phyloP scores from a whole-genome alignment of 2,329 filamentous ascomycete species.

The Beauveria medogensis region DNA sequence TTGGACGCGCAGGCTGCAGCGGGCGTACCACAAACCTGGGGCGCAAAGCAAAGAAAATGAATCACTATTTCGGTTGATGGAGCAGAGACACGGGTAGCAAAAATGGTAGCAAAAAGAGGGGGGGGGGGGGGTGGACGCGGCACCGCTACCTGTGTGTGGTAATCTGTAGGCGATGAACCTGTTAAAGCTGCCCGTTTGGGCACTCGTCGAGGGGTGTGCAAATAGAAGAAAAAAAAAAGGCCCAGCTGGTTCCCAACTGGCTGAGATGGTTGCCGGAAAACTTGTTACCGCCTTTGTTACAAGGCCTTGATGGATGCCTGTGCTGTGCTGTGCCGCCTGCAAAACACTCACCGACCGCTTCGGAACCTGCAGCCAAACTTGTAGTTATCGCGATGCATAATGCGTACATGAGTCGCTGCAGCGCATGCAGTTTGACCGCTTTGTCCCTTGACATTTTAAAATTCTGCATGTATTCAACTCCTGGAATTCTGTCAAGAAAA shows the following conservation, averaged over 20 bases:
- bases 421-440: constrained; percentile 1
- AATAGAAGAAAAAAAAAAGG: background rate
- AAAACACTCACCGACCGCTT: background rate
- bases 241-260: background rate
- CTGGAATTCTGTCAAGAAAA: background rate
- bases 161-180: background rate
- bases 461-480: background rate
- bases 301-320: background rate
- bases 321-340: background rate
- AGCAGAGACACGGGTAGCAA: background rate
- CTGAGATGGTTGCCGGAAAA: background rate
- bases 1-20: background rate
- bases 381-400: background rate
- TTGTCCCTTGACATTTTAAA: background rate
- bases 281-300: constrained; percentile 7
- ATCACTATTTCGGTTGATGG: background rate
- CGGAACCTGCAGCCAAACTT: background rate
- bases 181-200: constrained; percentile 1
- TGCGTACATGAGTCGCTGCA: constrained; percentile 1
- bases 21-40: background rate
- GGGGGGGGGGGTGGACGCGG: background rate
- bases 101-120: too few relatives aligned
- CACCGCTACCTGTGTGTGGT: background rate
- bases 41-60: constrained; percentile 3
- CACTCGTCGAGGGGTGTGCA: background rate